Base-by-base conservation (phyloP, 306 rosid species). In the Quercus gilva region DNA sequence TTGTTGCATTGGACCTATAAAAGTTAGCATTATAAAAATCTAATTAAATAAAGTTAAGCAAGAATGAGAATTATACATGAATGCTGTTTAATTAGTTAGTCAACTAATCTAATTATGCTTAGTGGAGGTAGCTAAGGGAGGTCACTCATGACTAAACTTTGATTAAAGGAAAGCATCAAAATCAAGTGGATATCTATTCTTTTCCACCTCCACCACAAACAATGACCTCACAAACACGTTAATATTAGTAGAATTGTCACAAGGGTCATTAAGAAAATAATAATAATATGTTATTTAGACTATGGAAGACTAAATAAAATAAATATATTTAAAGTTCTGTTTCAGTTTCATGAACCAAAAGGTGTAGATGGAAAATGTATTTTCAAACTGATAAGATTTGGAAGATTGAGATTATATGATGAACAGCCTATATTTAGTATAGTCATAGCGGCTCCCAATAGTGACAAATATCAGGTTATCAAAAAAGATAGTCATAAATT, bases 101-200 rank as follows among this genome's bases (percentile, higher is more conserved):
- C 5, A 52, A 13, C 9, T 31, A 58, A 17, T 7, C 65, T 21
- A 43, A 33, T 8, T 20, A 55, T 71, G 13, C 8, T n/a, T 60
- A 26, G 71, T 56, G 84, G 26, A 61, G 75, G 74, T 49, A 4
- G 77, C 74, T 68, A 53, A 70, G 28, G 35, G 55, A 26, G 78
- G 20, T 73, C 74, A 77, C 33, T 80, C 74, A 11, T 37, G 9
- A 33, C 72, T 77, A 33, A 37, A 37, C 10, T 37, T 6, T 37
- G 75, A 69, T 69, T 9, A 33, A 55, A 77, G 65, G 20, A 2
- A 69, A 75, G 72, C 76, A 76, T 61, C 58, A 6, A 18, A 58
- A 63, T 49, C 55, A 28, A 78, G 72, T 77, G 74, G 87, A 71
- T 51, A 53, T 58, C 80, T n/a, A 68, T 35, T 55, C 26, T 11